Evolutionary conservation across 352 stramenopile genomes (phyloP), one percentile per base, ranked within the genome.

Genomic region (Pythium guiyangense): DNA sequence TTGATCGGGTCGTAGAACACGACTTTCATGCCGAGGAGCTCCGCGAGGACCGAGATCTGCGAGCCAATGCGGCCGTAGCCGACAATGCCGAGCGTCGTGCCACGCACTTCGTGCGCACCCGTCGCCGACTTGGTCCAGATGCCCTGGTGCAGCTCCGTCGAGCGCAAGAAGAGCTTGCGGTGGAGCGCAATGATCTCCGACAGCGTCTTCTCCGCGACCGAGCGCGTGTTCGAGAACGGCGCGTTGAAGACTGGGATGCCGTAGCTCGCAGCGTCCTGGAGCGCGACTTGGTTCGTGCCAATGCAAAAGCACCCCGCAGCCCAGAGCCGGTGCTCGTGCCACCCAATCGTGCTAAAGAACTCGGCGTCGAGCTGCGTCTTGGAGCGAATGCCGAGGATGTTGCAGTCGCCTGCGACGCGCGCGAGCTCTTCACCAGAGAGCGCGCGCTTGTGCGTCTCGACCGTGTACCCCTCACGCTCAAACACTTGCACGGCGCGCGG

Each of bases 1-100:
- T 87, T 92, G 56, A 97, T 88, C 0, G 92, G 92, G 69, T 98
- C 92, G 69, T 96, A 98, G 59, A 96, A 96, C 11, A 97, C 74
- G n/a, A 96, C 87, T 46, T 96, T 93, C 94, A 98, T 98, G 44
- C 96, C 96, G 1, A 98, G 60, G 29, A 93, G 63, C 62, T 93
- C 83, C 0, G 83, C 83, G 25, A 93, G 64, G 48, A 93, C 83
- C 1, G 83, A 93, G 44, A 93, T 72, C 58, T 93, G 83, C 35
- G 83, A 93, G 31, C 83, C 83, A 52, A 93, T 93, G 64, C 83
- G 79, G 50, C 83, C 83, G 60, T 91, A 93, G 45, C 83, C 83
- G 27, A 93, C 70, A 47, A 93, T 88, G 6, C 83, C 83, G 12
- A 93, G 69, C 56, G 79, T 91, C 44, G 83, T 91, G 52, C 83